A percentile compares a stretch with the other conserved stretches of the same genome.
phyloP scores from a whole-genome alignment of 139 green algal species.

The Zygnema cylindricum region DNA sequence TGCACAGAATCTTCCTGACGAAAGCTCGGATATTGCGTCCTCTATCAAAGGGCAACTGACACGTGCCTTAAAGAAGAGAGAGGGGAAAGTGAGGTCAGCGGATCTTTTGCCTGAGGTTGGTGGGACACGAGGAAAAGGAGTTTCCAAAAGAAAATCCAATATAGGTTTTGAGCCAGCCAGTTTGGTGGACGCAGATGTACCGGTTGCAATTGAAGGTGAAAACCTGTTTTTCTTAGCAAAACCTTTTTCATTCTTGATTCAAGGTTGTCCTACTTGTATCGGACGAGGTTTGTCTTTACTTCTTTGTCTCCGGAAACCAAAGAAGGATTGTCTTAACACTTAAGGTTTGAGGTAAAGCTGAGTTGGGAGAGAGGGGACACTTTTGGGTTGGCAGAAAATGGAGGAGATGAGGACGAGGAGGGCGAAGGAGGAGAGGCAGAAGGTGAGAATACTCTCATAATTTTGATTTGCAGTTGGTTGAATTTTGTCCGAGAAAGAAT shows the following conservation, averaged over 20 bases:
- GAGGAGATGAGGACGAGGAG: not conserved
- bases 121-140: not conserved
- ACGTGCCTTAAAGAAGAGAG: constrained; percentile 69
- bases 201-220: constrained; percentile 36
- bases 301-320: too few species aligned
- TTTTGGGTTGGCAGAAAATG: not conserved
- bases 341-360: not conserved
- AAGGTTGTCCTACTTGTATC: too few species aligned
- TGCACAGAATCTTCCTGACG: constrained; percentile 39
- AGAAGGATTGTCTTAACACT: too few species aligned
- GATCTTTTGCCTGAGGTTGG: constrained; percentile 29
- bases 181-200: constrained; percentile 22
- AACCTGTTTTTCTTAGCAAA: not conserved
- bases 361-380: not conserved
- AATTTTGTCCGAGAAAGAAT: not conserved
- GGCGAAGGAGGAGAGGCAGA: not conserved
- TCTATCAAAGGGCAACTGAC: constrained; percentile 62
- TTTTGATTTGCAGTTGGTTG: not conserved
- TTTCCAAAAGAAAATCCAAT: not conserved
- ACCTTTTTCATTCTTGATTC: not conserved
- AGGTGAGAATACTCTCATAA: not conserved
- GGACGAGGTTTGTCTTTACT: too few species aligned
- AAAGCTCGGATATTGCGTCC: constrained; percentile 15
- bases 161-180: not conserved
- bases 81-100: constrained; percentile 14